A percentile compares a stretch with the other conserved stretches of the same genome.
Conservation (phyloP, 306 rosid species). For the Casuarina cunninghamiana region DNA sequence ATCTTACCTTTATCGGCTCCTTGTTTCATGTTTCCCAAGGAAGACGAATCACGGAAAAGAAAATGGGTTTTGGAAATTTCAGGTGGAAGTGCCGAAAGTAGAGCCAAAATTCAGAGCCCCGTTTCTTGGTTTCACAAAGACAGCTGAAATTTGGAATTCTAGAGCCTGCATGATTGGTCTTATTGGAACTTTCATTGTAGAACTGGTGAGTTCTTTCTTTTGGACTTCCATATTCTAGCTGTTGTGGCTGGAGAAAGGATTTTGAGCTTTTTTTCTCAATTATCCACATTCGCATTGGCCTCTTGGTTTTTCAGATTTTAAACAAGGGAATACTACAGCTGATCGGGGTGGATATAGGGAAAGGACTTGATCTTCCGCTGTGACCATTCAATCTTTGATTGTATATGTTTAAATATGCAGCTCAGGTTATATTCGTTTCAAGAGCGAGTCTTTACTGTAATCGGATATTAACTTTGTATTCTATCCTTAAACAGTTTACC, state of each 20-base stretch:
- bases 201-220: slow-evolving; percentile 49
- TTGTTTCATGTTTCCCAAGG: background rate
- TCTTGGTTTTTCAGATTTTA: slow-evolving; percentile 60
- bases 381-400: slow-evolving; percentile 29
- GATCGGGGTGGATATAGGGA: slow-evolving; percentile 88
- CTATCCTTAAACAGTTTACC: no score
- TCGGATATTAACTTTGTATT: background rate
- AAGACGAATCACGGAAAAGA: background rate
- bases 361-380: slow-evolving; percentile 88
- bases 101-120: slow-evolving; percentile 73
- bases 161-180: slow-evolving; percentile 97
- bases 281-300: background rate
- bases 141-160: slow-evolving; percentile 93
- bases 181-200: slow-evolving; percentile 75
- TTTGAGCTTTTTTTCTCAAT: background rate
- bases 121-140: slow-evolving; percentile 81
- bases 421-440: background rate
- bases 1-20: background rate
- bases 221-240: background rate
- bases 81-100: slow-evolving; percentile 82
- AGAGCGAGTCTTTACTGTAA: background rate
- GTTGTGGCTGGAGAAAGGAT: background rate
- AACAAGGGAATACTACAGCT: slow-evolving; percentile 81
- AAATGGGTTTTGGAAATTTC: slow-evolving; percentile 27
- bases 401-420: background rate